Evolutionary conservation across 163 green algal genomes (phyloP).

Genomic region (Scenedesmus sp.): DNA sequence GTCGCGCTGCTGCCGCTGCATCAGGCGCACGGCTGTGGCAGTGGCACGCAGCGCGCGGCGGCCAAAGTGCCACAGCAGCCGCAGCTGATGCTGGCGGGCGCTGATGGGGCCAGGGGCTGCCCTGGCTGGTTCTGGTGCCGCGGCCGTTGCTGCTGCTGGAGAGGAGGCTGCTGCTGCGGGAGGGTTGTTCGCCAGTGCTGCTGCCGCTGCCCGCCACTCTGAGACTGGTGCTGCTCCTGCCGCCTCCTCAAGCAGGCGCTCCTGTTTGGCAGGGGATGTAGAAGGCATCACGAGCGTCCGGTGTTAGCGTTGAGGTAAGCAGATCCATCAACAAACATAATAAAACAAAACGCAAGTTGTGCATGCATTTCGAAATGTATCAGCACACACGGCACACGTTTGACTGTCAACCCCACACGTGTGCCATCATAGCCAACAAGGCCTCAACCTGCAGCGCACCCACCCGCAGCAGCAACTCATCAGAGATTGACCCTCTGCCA

Average conservation of each 20-base stretch:
- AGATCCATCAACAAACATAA: neutral
- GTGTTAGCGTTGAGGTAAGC: neutral
- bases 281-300: too few species aligned
- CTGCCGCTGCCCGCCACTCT: neutral
- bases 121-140: neutral
- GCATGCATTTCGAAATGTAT: too few species aligned
- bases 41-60: neutral
- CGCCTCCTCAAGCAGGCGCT: constrained; percentile 11
- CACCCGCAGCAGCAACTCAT: too few species aligned
- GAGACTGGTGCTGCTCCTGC: neutral
- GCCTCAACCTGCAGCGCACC: too few species aligned
- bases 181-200: neutral
- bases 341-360: too few species aligned
- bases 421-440: too few species aligned
- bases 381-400: too few species aligned
- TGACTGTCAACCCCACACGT: too few species aligned
- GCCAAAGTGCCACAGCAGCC: neutral
- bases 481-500: too few species aligned
- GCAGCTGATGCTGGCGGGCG: constrained; percentile 14
- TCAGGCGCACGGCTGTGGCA: neutral
- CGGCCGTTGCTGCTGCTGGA: neutral
- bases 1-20: constrained; percentile 36
- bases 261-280: neutral
- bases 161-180: neutral
- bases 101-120: neutral